Evolutionary conservation across 192 early-diverging fungal species (phyloP).

Genomic region (Lunasporangiospora selenospora): DNA sequence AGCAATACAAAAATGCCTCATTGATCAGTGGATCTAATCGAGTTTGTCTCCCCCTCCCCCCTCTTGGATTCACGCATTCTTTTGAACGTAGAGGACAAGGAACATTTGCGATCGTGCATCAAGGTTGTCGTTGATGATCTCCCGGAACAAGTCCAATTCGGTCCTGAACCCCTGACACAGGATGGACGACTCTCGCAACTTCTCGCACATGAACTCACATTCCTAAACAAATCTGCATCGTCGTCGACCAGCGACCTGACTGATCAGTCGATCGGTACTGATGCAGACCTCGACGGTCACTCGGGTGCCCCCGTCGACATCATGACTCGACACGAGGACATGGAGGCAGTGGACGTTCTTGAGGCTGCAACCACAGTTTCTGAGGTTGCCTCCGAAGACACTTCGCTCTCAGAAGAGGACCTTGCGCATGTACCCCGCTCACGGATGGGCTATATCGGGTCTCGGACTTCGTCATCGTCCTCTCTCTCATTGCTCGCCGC

Average conservation of each 20-base stretch:
- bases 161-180: conserved; percentile 8
- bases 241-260: conserved; percentile 27
- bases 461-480: too few relatives aligned
- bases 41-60: too few relatives aligned
- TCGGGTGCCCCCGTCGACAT: not conserved
- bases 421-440: too few relatives aligned
- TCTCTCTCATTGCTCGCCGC: too few relatives aligned
- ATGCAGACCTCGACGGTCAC: not conserved
- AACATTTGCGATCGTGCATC: conserved; percentile 33
- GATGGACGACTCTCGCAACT: conserved; percentile 39
- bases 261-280: not conserved
- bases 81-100: conserved; percentile 39
- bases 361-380: conserved; percentile 10
- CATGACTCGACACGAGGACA: not conserved
- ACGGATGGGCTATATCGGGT: too few relatives aligned
- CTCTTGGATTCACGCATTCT: too few relatives aligned
- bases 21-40: too few relatives aligned
- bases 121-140: conserved; percentile 40
- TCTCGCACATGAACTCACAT: conserved; percentile 31
- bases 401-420: not conserved
- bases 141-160: not conserved
- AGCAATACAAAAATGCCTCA: too few relatives aligned
- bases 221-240: conserved; percentile 27
- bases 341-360: conserved; percentile 18
- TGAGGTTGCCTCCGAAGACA: conserved; percentile 13